phyloP scores from a whole-genome alignment of 2,329 filamentous ascomycete species.

The Monosporascus sp. region DNA sequence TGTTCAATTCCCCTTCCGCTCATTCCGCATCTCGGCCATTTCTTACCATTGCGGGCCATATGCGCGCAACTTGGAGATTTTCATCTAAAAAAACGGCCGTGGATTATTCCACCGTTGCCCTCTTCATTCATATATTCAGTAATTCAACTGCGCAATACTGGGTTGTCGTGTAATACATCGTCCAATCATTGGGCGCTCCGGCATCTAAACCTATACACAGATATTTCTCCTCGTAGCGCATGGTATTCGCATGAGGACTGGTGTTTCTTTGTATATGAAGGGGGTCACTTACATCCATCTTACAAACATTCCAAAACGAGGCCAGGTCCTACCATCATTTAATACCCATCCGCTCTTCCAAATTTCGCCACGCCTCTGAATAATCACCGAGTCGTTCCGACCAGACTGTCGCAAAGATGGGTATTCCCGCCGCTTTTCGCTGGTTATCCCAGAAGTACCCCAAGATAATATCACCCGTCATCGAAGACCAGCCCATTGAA shows the following conservation, averaged over 20 bases:
- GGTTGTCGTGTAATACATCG: neutral
- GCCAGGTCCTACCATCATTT: neutral
- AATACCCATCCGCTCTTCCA: neutral
- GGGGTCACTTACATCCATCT: no score
- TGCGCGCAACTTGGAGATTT: neutral
- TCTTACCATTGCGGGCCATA: neutral
- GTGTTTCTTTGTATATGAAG: neutral
- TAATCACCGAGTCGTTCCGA: neutral
- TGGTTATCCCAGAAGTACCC: constrained; percentile 97
- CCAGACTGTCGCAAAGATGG: constrained; percentile 52
- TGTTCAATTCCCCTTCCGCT: neutral
- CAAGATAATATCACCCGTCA: constrained; percentile 89
- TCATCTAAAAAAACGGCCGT: neutral
- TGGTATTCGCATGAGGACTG: neutral
- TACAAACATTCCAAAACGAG: neutral
- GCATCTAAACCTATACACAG: neutral
- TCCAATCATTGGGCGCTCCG: neutral
- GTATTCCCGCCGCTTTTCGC: constrained; percentile 90
- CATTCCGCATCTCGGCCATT: neutral
- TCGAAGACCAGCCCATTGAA: constrained; percentile 76
- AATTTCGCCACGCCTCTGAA: neutral
- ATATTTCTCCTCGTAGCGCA: neutral
- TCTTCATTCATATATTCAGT: no score
- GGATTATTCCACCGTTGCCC: no score
- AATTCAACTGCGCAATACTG: no score